Conservation (phyloP, 1,139 yeast species). For the Yamadazyma jaroonii region DNA sequence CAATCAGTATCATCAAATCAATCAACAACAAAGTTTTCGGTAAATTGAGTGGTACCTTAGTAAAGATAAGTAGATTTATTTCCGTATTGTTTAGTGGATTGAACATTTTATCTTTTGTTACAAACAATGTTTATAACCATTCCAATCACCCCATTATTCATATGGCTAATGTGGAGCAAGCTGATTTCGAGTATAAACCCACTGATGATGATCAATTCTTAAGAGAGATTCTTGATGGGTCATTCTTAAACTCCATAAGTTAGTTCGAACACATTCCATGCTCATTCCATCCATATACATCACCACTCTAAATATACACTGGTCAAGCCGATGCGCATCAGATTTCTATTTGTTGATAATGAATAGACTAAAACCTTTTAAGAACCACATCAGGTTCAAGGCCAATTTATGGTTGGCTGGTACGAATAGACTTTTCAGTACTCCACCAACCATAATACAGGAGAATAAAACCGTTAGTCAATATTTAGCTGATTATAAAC, state of each 20-base stretch:
- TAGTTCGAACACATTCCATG: neutral
- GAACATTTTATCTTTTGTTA: constrained; percentile 7
- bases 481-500: constrained; percentile 16
- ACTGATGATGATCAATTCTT: constrained; percentile 1
- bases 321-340: too few relatives aligned
- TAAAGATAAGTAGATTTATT: constrained; percentile 9
- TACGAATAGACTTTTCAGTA: too few relatives aligned
- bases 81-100: constrained; percentile 11
- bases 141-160: constrained; percentile 3
- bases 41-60: constrained; percentile 8
- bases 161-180: constrained; percentile 3
- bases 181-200: neutral
- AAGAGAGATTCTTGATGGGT: constrained; percentile 1
- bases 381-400: too few relatives aligned
- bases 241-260: neutral
- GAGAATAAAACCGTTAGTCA: constrained; percentile 6
- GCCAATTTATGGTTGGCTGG: neutral
- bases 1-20: constrained; percentile 6
- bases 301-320: too few relatives aligned
- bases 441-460: too few relatives aligned
- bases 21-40: constrained; percentile 3
- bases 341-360: constrained; percentile 1
- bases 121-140: neutral
- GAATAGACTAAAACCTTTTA: too few relatives aligned
- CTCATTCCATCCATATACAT: too few relatives aligned